Base-by-base conservation (phyloP, 2,329 filamentous ascomycete genomes). In the Arthrobotrys conoides region DNA sequence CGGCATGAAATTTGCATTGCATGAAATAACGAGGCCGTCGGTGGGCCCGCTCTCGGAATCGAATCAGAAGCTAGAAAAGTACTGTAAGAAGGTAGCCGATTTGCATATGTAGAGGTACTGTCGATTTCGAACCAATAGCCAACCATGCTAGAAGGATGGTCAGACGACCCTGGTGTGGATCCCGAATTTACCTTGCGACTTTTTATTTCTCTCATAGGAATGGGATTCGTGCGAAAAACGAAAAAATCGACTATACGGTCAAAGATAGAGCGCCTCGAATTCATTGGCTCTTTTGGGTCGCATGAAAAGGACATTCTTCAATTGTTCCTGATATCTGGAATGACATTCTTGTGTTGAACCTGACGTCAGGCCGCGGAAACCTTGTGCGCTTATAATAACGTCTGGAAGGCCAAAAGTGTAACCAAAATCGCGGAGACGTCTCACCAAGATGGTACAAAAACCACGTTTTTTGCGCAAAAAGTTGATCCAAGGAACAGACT, bases 91-190 rank as follows among this genome's bases (percentile, higher is more conserved):
- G 20, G 24, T 36, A 57, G 33, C 20, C 27, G 30, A 51, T 51
- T 46, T 46, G 38, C 38, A 61, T 18, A 75, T 75, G 71, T 75
- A 75, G 68, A 69, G 63, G 75, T 78, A 78, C 68, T 27, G 53
- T 46, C 44, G 49, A 33, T n/a, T 53, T 27, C 8, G 57, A 33
- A 44, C 73, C 73, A 77, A 71, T 77, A 67, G 73, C 73, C 61
- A 67, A 64, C 73, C 73, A 38, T 70, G 59, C 68, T 64, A 38
- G 64, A 48, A 20, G 33, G 64, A 75, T 69, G 75, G 75, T 78
- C 75, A 70, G 68, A 70, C 67, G 75, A 78, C 75, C 68, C 68
- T 65, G 20, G 36, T 57, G 75, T 78, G 75, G 75, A 78, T 78
- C 61, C 67, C 67, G 16, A 63, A 61, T 18, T 24, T 20, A 22